These are phyloP conservation scores for Alternaria gaisen DNA, from an alignment of 2,329 filamentous ascomycete genomes.

Conservation along the genomic window DNA sequence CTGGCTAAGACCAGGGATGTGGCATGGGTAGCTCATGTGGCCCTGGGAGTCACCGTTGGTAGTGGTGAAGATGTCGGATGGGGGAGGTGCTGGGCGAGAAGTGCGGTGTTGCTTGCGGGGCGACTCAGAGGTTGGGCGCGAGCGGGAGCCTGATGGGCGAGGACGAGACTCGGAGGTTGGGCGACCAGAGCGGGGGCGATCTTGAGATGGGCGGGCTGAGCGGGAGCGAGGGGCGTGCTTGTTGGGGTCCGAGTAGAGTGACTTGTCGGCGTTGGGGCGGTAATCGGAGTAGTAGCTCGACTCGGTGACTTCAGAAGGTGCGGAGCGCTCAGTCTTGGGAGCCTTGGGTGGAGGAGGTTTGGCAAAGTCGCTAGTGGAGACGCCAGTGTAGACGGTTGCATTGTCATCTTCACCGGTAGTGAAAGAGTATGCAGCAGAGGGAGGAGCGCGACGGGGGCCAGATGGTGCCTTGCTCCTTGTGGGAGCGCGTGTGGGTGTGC, in stretches of 20 bases:
- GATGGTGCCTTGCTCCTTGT: conserved; percentile 26
- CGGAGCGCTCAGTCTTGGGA: conserved; percentile 16
- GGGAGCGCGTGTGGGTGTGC: conserved; percentile 24
- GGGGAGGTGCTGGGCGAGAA: conserved; percentile 36
- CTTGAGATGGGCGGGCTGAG: conserved; percentile 25
- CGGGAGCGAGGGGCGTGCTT: conserved; percentile 33
- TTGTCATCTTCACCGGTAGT: conserved; percentile 58
- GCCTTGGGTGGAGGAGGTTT: conserved; percentile 24
- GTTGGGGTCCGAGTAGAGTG: conserved; percentile 32
- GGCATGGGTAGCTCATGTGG: conserved; percentile 65
- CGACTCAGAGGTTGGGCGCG: conserved; percentile 44
- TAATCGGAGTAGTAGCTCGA: conserved; percentile 54
- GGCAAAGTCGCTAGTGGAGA: conserved; percentile 51
- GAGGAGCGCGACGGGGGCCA: conserved; percentile 44
- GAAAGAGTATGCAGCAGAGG: conserved; percentile 59
- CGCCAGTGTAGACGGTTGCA: conserved; percentile 52
- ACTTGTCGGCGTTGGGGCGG: conserved; percentile 49
- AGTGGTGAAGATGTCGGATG: conserved; percentile 51
- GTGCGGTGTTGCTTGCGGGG: conserved; percentile 46
- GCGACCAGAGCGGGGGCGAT: conserved; percentile 17
- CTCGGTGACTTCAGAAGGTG: conserved; percentile 40
- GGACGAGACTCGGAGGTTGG: conserved; percentile 21
- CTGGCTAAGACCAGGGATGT: conserved; percentile 62
- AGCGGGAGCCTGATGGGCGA: conserved; percentile 38
- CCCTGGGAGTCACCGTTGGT: conserved; percentile 54